phyloP scores from a whole-genome alignment of 768 basidiomycete species.

The Lactarius sanguifluus region DNA sequence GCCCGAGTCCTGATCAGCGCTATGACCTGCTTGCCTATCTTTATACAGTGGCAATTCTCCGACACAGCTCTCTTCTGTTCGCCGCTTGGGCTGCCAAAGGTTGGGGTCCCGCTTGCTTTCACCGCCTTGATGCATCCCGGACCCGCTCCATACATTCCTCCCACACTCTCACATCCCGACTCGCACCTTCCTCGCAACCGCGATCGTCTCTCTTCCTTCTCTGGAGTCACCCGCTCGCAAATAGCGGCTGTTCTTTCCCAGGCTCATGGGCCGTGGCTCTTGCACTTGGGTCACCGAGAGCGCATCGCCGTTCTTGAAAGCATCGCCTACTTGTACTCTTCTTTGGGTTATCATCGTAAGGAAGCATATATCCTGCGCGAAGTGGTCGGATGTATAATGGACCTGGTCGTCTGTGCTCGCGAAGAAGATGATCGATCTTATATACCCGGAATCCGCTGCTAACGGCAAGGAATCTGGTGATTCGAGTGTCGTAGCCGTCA shows the following conservation, averaged over 20 bases:
- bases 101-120: slow-evolving; percentile 78
- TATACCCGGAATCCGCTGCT: slow-evolving; percentile 43
- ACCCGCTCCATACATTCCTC: slow-evolving; percentile 57
- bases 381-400: slow-evolving; percentile 79
- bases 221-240: slow-evolving; percentile 66
- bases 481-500: slow-evolving; percentile 63
- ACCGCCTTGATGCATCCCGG: slow-evolving; percentile 70
- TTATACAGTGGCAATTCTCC: slow-evolving; percentile 64
- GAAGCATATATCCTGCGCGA: slow-evolving; percentile 87
- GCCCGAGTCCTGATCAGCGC: slow-evolving; percentile 50
- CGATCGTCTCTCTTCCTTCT: slow-evolving; percentile 65
- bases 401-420: slow-evolving; percentile 81
- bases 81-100: slow-evolving; percentile 85
- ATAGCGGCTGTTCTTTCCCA: slow-evolving; percentile 67
- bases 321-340: slow-evolving; percentile 73
- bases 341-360: slow-evolving; percentile 82
- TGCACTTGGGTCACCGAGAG: slow-evolving; percentile 75
- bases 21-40: slow-evolving; percentile 66
- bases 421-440: slow-evolving; percentile 57
- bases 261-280: slow-evolving; percentile 84
- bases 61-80: slow-evolving; percentile 73
- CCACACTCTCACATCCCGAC: slow-evolving; percentile 50
- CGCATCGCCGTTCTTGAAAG: slow-evolving; percentile 69
- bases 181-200: slow-evolving; percentile 41
- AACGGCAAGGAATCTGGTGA: slow-evolving; percentile 41